Evolutionary conservation across 768 basidiomycete genomes (phyloP).

Genomic region (Candolleomyces efflorescens): DNA sequence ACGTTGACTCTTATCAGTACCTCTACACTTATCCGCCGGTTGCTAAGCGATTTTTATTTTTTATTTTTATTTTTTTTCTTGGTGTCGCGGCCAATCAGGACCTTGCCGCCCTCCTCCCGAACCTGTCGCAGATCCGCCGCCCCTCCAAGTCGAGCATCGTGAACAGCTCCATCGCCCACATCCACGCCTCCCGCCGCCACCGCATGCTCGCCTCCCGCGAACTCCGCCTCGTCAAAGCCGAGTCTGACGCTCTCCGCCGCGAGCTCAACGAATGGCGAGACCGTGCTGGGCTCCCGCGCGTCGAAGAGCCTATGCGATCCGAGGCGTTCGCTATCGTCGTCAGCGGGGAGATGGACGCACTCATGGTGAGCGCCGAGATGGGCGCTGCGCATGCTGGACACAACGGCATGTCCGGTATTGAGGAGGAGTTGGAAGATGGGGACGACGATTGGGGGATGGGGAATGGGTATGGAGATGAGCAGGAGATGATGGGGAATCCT

Average conservation of each 20-base stretch:
- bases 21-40: neutral
- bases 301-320: slow-evolving; percentile 69
- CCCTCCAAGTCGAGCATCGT: slow-evolving; percentile 97
- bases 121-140: slow-evolving; percentile 85
- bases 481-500: neutral
- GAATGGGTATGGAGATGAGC: neutral
- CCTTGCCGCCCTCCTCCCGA: slow-evolving; percentile 87
- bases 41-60: no score
- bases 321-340: slow-evolving; percentile 72
- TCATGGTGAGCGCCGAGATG: slow-evolving; percentile 67
- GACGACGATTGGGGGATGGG: neutral
- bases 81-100: no score
- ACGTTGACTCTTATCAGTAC: slow-evolving; percentile 34
- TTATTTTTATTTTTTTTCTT: neutral
- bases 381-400: slow-evolving; percentile 27
- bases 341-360: slow-evolving; percentile 64
- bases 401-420: neutral
- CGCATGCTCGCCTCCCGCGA: slow-evolving; percentile 79
- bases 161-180: slow-evolving; percentile 89
- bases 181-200: slow-evolving; percentile 78
- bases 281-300: slow-evolving; percentile 62
- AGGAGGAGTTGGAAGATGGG: slow-evolving; percentile 2
- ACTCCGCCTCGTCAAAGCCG: slow-evolving; percentile 71
- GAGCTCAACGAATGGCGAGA: slow-evolving; percentile 95
- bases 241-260: slow-evolving; percentile 81